A percentile compares a stretch with the other conserved stretches of the same genome.
phyloP scores from a whole-genome alignment of 192 early-diverging fungal species.

The Diversispora epigaea region DNA sequence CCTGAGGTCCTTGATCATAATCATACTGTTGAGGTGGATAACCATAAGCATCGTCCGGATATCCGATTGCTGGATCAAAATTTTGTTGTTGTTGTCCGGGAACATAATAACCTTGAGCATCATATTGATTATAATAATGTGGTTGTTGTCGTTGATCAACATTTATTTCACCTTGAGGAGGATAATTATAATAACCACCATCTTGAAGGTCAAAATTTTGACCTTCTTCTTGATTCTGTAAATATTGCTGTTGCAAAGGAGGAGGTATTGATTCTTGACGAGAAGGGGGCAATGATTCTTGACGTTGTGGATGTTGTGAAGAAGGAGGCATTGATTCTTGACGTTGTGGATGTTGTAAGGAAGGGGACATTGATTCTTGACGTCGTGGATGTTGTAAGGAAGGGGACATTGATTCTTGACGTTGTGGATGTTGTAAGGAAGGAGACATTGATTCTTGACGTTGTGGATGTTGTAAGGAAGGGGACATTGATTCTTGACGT shows the following conservation, averaged over 20 bases:
- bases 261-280: too few relatives aligned
- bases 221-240: background rate
- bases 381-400: too few relatives aligned
- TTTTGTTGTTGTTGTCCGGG: background rate
- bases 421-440: too few relatives aligned
- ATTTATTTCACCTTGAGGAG: too few relatives aligned
- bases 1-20: background rate
- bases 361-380: too few relatives aligned
- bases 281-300: too few relatives aligned
- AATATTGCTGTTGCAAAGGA: background rate
- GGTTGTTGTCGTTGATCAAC: background rate
- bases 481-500: too few relatives aligned
- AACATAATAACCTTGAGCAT: background rate
- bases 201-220: background rate
- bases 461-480: too few relatives aligned
- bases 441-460: too few relatives aligned
- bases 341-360: background rate
- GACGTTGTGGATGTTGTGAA: background rate
- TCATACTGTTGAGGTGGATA: slow-evolving; percentile 11
- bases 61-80: background rate
- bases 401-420: too few relatives aligned
- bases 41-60: slow-evolving; percentile 7
- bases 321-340: too few relatives aligned
- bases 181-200: background rate
- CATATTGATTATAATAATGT: background rate